phyloP scores from a whole-genome alignment of 2,329 filamentous ascomycete species.

The Colletotrichum musae region DNA sequence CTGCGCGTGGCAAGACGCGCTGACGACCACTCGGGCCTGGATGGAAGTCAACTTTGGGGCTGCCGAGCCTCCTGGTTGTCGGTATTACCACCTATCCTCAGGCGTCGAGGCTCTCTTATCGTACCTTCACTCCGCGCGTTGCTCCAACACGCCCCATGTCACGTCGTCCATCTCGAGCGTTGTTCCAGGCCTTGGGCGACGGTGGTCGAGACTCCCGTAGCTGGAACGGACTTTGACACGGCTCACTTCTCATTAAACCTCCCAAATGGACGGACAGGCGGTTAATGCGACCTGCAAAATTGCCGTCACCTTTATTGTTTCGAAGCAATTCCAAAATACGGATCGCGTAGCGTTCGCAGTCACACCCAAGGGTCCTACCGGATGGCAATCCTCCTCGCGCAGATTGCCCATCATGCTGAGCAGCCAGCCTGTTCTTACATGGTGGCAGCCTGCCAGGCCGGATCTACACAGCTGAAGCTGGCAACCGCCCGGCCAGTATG shows the following conservation, averaged over 20 bases:
- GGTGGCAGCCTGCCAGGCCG: background rate
- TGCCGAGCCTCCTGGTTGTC: slow-evolving; percentile 31
- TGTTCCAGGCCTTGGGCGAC: slow-evolving; percentile 17
- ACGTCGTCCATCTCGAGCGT: background rate
- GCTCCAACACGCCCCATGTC: slow-evolving; percentile 30
- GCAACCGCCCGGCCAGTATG: slow-evolving; percentile 14
- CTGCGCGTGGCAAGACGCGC: slow-evolving; percentile 1
- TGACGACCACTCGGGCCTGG: slow-evolving; percentile 15
- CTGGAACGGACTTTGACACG: slow-evolving; percentile 26
- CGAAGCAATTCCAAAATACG: background rate
- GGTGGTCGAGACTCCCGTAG: slow-evolving; percentile 23
- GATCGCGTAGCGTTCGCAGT: background rate
- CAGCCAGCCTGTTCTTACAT: slow-evolving; percentile 16
- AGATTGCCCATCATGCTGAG: slow-evolving; percentile 7
- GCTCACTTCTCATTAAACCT: slow-evolving; percentile 33
- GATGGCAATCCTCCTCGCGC: background rate
- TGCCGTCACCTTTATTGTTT: slow-evolving; percentile 10
- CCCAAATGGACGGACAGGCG: background rate
- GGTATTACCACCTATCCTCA: background rate
- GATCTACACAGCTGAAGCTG: slow-evolving; percentile 20
- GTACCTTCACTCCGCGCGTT: slow-evolving; percentile 23
- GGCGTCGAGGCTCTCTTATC: background rate
- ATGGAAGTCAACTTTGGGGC: slow-evolving; percentile 11
- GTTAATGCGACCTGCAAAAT: slow-evolving; percentile 20
- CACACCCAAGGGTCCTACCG: slow-evolving; percentile 1